phyloP scores from a whole-genome alignment of 441 rosid genomes.

The Croton laevigatus region DNA sequence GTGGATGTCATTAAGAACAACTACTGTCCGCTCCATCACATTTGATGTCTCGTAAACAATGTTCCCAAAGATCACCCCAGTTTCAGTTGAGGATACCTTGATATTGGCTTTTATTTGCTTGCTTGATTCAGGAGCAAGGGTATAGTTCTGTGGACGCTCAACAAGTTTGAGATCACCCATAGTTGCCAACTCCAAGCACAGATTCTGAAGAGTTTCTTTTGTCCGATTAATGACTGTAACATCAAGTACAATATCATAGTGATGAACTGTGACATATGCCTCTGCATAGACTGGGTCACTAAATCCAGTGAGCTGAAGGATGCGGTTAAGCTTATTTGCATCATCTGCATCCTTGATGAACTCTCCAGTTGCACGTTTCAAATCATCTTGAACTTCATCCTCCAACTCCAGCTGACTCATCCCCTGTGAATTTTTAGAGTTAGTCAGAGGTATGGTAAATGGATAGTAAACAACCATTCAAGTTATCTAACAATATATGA shows the following conservation, averaged over 20 bases:
- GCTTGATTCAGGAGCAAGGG: slow-evolving; percentile 90
- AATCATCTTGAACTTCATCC: slow-evolving; percentile 93
- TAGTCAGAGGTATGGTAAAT: slow-evolving; percentile 2
- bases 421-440: slow-evolving; percentile 47
- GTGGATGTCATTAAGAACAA: slow-evolving; percentile 89
- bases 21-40: slow-evolving; percentile 78
- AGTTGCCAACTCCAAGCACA: slow-evolving; percentile 88
- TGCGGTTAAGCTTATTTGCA: slow-evolving; percentile 86
- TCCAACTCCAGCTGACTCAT: slow-evolving; percentile 97
- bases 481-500: neutral
- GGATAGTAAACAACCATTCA: neutral
- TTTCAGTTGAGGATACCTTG: slow-evolving; percentile 97
- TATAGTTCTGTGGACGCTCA: slow-evolving; percentile 90
- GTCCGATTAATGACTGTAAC: slow-evolving; percentile 83
- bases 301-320: slow-evolving; percentile 92
- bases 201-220: slow-evolving; percentile 87
- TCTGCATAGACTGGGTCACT: slow-evolving; percentile 96
- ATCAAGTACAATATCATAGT: slow-evolving; percentile 90
- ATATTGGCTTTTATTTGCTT: slow-evolving; percentile 93
- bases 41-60: slow-evolving; percentile 88
- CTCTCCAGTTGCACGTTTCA: slow-evolving; percentile 95
- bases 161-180: slow-evolving; percentile 96
- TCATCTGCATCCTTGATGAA: slow-evolving; percentile 81
- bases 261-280: slow-evolving; percentile 89
- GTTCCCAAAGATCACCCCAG: slow-evolving; percentile 93